Evolutionary conservation across 108 stramenopile genomes (phyloP).

Genomic region (Poteriospumella lacustris): DNA sequence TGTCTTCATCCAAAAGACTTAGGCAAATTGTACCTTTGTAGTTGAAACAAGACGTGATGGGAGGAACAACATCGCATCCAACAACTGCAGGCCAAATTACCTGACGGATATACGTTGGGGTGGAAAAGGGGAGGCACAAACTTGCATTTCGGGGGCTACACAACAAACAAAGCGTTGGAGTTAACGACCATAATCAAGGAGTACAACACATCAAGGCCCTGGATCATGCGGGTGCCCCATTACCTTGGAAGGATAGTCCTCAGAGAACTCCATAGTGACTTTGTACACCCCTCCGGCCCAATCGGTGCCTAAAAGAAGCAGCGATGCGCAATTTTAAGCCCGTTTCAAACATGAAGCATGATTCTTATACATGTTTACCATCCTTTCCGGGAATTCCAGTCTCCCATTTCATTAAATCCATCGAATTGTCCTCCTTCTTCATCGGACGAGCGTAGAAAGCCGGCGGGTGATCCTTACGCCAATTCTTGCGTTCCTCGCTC

Average conservation of each 20-base stretch:
- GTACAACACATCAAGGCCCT: too few relatives aligned
- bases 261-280: slow-evolving; percentile 79
- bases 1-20: slow-evolving; percentile 92
- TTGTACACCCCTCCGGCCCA: slow-evolving; percentile 96
- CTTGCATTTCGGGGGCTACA: slow-evolving; percentile 87
- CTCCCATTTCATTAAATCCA: slow-evolving; percentile 89
- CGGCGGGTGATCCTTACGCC: slow-evolving; percentile 82
- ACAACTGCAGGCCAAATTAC: slow-evolving; percentile 22
- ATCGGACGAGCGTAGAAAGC: slow-evolving; percentile 91
- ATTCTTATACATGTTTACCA: not conserved
- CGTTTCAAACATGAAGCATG: not conserved
- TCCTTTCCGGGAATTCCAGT: slow-evolving; percentile 88
- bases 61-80: slow-evolving; percentile 38
- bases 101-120: slow-evolving; percentile 63
- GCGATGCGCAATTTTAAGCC: not conserved
- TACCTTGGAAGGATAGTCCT: slow-evolving; percentile 87
- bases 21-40: slow-evolving; percentile 94
- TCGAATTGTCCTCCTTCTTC: slow-evolving; percentile 75
- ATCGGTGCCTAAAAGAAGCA: slow-evolving; percentile 66
- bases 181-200: too few relatives aligned
- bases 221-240: not conserved
- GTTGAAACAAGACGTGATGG: slow-evolving; percentile 44
- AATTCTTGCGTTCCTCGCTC: slow-evolving; percentile 83
- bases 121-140: slow-evolving; percentile 78
- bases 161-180: too few relatives aligned